Conservation (phyloP, 345 rosid species). For the Citrus reticulata region DNA sequence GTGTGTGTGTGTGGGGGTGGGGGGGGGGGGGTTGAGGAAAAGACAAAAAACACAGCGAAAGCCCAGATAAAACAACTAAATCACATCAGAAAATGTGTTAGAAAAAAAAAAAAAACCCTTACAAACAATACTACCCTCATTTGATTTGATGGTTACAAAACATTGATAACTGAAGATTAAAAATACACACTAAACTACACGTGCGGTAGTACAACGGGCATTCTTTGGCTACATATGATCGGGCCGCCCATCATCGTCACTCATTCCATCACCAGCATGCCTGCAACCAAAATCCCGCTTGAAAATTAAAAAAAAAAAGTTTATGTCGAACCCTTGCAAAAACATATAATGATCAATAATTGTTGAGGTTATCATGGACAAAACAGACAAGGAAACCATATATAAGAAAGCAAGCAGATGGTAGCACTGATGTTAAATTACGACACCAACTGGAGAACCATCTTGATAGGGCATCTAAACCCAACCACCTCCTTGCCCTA, state of each 20-base stretch:
- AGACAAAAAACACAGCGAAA: slow-evolving; percentile 5
- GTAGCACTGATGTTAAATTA: neutral
- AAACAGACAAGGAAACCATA: neutral
- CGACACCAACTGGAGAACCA: neutral
- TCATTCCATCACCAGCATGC: slow-evolving; percentile 73
- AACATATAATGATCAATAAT: neutral
- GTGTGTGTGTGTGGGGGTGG: fast-evolving
- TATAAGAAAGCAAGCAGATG: neutral
- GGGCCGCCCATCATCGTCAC: slow-evolving; percentile 51
- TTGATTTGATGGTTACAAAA: slow-evolving; percentile 10
- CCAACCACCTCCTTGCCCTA: neutral
- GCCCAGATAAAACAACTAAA: slow-evolving; percentile 27
- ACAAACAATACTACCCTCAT: slow-evolving; percentile 21
- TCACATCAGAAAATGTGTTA: slow-evolving; percentile 18
- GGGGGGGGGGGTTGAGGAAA: neutral
- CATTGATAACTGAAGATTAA: slow-evolving; percentile 7
- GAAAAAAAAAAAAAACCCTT: neutral
- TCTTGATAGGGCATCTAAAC: neutral
- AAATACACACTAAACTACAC: slow-evolving; percentile 36
- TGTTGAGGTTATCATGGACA: neutral
- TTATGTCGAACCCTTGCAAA: neutral
- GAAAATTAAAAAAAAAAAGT: neutral
- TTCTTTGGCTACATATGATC: slow-evolving; percentile 41
- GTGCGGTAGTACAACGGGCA: slow-evolving; percentile 2
- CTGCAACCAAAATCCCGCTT: slow-evolving; percentile 37